Evolutionary conservation across 345 rosid species (phyloP), one percentile per base, ranked within the genome.

Genomic region (Eucalyptus grandis): DNA sequence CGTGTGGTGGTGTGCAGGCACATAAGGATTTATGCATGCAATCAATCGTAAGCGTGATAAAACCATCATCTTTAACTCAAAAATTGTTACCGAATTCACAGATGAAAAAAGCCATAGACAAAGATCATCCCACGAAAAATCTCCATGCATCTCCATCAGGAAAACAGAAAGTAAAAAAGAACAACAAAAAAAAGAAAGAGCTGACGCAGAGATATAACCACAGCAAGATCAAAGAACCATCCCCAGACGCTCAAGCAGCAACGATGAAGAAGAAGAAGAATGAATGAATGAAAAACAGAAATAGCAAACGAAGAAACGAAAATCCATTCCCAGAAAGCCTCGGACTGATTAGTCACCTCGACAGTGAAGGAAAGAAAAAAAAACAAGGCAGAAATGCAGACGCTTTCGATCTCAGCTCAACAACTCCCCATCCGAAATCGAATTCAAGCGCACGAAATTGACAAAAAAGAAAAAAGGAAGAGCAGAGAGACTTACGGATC

Each of bases 401-500:
- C 49, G 27, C 60, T 26, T 85, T 85, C 3, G 16, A 87, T 51
- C 47, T 50, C 62, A 51, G 24, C 31, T 49, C 40, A 14, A 17
- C 21, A 47, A 43, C 7, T 17, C 43, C 24, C 81, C 81, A 9
- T 24, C 24, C 44, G 81, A 69, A 16, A 34, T 17, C 81, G 43
- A 69, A 69, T 37, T 69, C 43, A 69, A 16, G 24, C 24, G 17
- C 69, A 40, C 19, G 58, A 49, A n/a, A 72, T 5, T 24, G 6
- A 56, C 6, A 22, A 10, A 56, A 2, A n/a, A n/a, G n/a, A n/a
- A 54, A 4, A 0, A 9, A 17, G 30, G 34, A 49, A 49, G 43
- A 56, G 86, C 16, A 34, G 6, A 60, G 65, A 51, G 65, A 87
- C 97, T 11, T 92, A 98, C 99, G 77, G 92, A 94, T 96, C 90